phyloP scores from a whole-genome alignment of 495 filamentous ascomycete genomes.

The Chaetomidium leptoderma region DNA sequence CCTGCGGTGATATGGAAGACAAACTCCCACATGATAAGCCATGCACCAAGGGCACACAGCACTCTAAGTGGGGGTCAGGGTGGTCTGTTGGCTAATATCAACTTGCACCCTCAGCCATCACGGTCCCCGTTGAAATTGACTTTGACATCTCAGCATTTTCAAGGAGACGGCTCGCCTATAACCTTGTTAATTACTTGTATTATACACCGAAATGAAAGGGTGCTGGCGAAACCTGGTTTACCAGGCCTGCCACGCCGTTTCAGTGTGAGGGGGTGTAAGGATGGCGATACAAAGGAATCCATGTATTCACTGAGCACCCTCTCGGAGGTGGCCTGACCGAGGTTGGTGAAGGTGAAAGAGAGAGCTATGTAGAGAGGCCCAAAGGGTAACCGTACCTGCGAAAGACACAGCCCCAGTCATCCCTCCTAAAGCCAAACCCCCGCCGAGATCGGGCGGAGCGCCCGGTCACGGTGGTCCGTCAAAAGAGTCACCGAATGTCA shows the following conservation, averaged over 20 bases:
- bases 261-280: conserved; percentile 1
- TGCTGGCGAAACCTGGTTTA: neutral
- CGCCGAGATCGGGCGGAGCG: neutral
- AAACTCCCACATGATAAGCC: neutral
- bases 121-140: neutral
- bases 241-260: neutral
- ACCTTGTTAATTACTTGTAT: neutral
- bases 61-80: neutral
- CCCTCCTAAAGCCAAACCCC: neutral
- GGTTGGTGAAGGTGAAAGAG: neutral
- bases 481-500: neutral
- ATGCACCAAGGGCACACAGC: too few relatives aligned
- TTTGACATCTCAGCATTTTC: conserved; percentile 1
- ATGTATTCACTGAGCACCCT: too few relatives aligned
- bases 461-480: too few relatives aligned
- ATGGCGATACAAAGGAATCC: neutral
- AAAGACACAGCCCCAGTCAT: neutral
- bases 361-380: neutral
- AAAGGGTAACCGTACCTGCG: conserved; percentile 6
- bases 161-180: neutral
- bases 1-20: neutral
- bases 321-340: neutral
- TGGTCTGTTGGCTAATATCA: neutral
- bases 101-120: neutral
- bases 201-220: conserved; percentile 8